Percentiles rank a stretch among this genome's conserved stretches.
phyloP scores from a whole-genome alignment of 2,329 filamentous ascomycete genomes.

The Fusarium pseudonygamai region DNA sequence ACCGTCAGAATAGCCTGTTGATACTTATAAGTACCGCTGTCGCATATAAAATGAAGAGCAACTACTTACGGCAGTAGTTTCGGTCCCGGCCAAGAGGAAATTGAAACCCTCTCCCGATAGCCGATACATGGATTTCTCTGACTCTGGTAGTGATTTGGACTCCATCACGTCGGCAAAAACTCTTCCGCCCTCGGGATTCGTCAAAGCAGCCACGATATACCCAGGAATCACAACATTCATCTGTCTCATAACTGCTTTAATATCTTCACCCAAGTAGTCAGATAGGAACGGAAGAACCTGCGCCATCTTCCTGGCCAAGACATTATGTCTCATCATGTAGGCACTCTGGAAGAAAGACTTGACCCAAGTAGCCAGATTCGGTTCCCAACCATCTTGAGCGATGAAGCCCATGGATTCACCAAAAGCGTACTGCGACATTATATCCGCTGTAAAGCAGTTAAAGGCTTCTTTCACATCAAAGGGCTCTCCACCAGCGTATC shows the following conservation, averaged over 20 bases:
- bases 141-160: conserved; percentile 43
- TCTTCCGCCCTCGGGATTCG: conserved; percentile 16
- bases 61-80: conserved; percentile 49
- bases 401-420: conserved; percentile 48
- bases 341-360: conserved; percentile 45
- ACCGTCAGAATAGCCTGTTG: conserved; percentile 43
- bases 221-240: conserved; percentile 31
- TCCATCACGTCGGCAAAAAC: conserved; percentile 31
- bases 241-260: conserved; percentile 23
- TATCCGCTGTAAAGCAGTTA: conserved; percentile 53
- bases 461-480: conserved; percentile 50
- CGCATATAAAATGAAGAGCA: rapidly evolving
- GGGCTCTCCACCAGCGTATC: conserved; percentile 29
- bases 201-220: conserved; percentile 6
- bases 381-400: conserved; percentile 47
- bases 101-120: conserved; percentile 51
- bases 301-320: conserved; percentile 38
- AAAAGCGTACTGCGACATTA: conserved; percentile 51
- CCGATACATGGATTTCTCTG: conserved; percentile 49
- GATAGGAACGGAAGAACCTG: conserved; percentile 11
- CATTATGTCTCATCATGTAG: conserved; percentile 48
- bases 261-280: conserved; percentile 24
- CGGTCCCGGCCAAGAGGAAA: conserved; percentile 51
- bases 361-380: conserved; percentile 51
- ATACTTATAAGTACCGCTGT: neutral